Percentiles rank a stretch among this genome's conserved stretches.
phyloP scores from a whole-genome alignment of 1,139 yeast species.

The Lodderomyces metapsilosis region DNA sequence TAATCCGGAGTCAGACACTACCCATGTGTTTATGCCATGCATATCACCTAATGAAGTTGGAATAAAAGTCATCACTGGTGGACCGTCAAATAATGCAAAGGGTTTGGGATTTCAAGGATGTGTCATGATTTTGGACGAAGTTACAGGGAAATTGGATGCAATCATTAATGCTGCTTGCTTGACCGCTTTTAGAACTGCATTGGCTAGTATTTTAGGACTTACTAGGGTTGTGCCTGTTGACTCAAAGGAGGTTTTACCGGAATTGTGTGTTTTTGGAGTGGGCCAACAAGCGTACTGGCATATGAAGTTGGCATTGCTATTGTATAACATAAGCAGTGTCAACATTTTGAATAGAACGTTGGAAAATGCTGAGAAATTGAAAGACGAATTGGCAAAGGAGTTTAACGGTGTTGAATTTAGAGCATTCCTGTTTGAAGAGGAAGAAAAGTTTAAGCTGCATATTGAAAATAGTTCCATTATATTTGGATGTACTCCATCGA shows the following conservation, averaged over 20 bases:
- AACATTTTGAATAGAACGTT: constrained; percentile 48
- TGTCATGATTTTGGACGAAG: constrained; percentile 49
- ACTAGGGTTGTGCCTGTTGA: constrained; percentile 27
- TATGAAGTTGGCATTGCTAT: constrained; percentile 40
- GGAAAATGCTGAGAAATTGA: constrained; percentile 38
- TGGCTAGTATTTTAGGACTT: constrained; percentile 53
- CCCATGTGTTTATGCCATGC: constrained; percentile 67
- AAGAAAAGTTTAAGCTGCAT: constrained; percentile 17
- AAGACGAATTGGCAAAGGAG: constrained; percentile 22
- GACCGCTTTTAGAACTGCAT: constrained; percentile 70
- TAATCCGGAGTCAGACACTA: constrained; percentile 30
- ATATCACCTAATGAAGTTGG: constrained; percentile 49
- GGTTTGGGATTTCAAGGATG: constrained; percentile 53
- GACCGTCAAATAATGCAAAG: constrained; percentile 30
- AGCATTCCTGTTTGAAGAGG: constrained; percentile 20
- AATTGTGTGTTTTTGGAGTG: constrained; percentile 55
- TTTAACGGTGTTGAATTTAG: constrained; percentile 23
- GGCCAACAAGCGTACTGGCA: constrained; percentile 74
- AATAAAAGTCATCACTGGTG: constrained; percentile 51
- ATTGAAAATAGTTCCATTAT: constrained; percentile 39
- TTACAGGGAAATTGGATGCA: constrained; percentile 52
- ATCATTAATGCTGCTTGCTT: constrained; percentile 57
- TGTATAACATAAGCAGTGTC: constrained; percentile 40
- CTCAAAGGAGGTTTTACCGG: constrained; percentile 19
- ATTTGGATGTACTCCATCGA: constrained; percentile 61